Base-by-base conservation (phyloP, 306 rosid species). In the Citrullus mucosospermus region DNA sequence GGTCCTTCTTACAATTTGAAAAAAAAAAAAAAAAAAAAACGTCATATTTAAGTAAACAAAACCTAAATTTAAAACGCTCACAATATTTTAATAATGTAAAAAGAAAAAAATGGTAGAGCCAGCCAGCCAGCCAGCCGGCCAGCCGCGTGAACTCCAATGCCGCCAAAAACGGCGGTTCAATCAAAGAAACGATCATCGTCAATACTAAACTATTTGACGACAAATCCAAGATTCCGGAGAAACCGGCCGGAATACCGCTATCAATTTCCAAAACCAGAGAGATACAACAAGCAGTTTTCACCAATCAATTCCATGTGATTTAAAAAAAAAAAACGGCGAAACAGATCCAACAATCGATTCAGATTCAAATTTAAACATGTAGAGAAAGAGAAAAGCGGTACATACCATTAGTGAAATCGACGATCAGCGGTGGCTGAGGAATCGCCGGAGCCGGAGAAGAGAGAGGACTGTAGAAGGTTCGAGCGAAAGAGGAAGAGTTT, bases 131-230 rank as follows among this genome's bases (percentile, higher is more conserved):
- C 77, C 77, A 9, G 61, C 77, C 77, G 61, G 57, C 77, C 77
- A 9, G 61, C 77, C 77, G 61, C 61, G 77, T 51, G 77, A 51
- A 73, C 28, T 51, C 77, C 44, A 73, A 73, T 51, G 77, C 46
- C 61, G 59, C 75, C 18, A 68, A 6, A 68, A 9, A 43, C 10
- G 55, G 55, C 36, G 54, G 18, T 39, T 68, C 28, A 43, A 41
- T 43, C 55, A 43, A 32, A n/a, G 60, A 51, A 73, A 30, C 13
- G 58, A 73, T 8, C 14, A 18, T 20, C 53, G 30, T 14, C 59
- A 20, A 68, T 70, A 70, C 36, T 46, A 6, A 20, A 70, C 2
- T 69, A 43, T 10, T 43, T 43, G 34, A 20, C 75, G 54, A 66
- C 8, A 44, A 69, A 48, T 48, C 77, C 59, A 10, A 72, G 77